phyloP scores from a whole-genome alignment of 495 filamentous ascomycete genomes.

The Recurvomyces mirabilis region DNA sequence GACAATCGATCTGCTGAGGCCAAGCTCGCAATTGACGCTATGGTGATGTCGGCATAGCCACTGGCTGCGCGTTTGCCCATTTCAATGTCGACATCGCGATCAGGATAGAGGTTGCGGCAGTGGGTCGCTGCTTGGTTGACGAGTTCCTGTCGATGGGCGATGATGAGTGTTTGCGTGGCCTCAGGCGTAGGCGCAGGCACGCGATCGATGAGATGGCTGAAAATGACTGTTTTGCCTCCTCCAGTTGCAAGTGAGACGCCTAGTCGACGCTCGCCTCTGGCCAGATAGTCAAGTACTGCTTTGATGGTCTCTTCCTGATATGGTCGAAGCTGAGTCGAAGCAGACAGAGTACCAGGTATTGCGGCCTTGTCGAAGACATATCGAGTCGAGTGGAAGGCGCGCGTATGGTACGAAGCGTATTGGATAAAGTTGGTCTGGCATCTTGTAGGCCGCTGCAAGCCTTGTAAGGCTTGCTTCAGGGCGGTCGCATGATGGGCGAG shows the following conservation, averaged over 20 bases:
- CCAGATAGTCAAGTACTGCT: conserved; percentile 60
- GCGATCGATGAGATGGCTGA: conserved; percentile 85
- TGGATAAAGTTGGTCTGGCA: too few species aligned
- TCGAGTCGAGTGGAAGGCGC: too few species aligned
- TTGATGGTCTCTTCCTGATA: conserved; percentile 57
- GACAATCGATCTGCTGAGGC: conserved; percentile 57
- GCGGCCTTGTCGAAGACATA: neutral
- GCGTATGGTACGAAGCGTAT: too few species aligned
- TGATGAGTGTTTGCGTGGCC: conserved; percentile 73
- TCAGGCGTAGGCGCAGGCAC: conserved; percentile 44
- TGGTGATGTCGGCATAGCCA: conserved; percentile 77
- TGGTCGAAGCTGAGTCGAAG: conserved; percentile 26
- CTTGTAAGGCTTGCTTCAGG: too few species aligned
- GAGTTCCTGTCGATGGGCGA: conserved; percentile 88
- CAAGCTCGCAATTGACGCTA: conserved; percentile 82
- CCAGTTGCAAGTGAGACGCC: conserved; percentile 89
- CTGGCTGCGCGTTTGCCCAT: conserved; percentile 68
- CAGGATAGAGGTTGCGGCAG: conserved; percentile 68
- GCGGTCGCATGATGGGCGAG: too few species aligned
- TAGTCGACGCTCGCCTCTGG: conserved; percentile 65
- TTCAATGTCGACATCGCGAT: conserved; percentile 72
- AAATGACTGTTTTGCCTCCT: conserved; percentile 92
- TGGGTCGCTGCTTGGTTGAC: conserved; percentile 87
- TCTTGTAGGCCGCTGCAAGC: too few species aligned
- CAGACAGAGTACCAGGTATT: neutral